phyloP scores from a whole-genome alignment of 805 yeast genomes.

The Tetrapisispora phaffii region DNA sequence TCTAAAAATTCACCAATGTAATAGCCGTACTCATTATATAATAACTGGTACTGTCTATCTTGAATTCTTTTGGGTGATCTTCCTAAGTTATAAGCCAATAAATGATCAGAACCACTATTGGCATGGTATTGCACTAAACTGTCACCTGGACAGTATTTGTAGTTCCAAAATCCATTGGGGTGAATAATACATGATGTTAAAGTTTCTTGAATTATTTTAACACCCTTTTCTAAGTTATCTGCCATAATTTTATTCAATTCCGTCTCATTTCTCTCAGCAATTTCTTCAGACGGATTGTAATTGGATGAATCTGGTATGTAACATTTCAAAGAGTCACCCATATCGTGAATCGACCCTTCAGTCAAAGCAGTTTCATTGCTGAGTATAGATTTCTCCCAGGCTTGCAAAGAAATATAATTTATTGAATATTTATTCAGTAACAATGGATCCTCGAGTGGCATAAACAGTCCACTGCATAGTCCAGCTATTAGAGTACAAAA shows the following conservation, averaged over 20 bases:
- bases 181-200: conserved; percentile 20
- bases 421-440: conserved; percentile 13
- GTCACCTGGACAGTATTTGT: conserved; percentile 40
- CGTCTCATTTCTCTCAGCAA: conserved; percentile 8
- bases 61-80: conserved; percentile 17
- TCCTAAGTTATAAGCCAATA: conserved; percentile 13
- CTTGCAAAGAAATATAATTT: conserved; percentile 11
- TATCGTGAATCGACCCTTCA: conserved; percentile 10
- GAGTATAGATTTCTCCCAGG: conserved; percentile 11
- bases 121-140: conserved; percentile 41
- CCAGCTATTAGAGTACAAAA: background rate
- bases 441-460: conserved; percentile 16
- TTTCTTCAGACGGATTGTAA: background rate
- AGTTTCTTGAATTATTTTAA: conserved; percentile 10
- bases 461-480: background rate
- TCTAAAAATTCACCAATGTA: conserved; percentile 30
- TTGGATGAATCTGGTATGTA: conserved; percentile 10
- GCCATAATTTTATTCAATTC: conserved; percentile 4
- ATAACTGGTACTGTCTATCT: conserved; percentile 23
- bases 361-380: conserved; percentile 7
- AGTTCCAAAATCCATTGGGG: conserved; percentile 44
- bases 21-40: conserved; percentile 29
- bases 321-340: conserved; percentile 18
- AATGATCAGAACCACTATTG: conserved; percentile 1
- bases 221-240: conserved; percentile 12